Evolutionary conservation across 75 land plant genomes (phyloP), one percentile per base, ranked within the genome.

Genomic region (Pinus tabuliformis): DNA sequence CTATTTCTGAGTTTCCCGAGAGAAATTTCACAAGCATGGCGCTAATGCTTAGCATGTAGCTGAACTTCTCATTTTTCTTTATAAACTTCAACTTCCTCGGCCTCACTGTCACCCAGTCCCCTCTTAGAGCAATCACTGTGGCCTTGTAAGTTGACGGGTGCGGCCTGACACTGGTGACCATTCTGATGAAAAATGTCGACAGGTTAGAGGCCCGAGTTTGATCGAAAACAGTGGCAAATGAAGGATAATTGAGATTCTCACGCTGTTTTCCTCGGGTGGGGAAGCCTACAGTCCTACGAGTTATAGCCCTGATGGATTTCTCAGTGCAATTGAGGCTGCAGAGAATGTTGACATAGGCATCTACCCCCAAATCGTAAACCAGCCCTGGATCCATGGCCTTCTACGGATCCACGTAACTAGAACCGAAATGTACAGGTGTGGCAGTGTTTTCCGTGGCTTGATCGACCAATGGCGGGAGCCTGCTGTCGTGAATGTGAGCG

Each of bases 221-320:
- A 56, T 82, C 78, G 66, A 92, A 92, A 54, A 85, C 86, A 1
- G 77, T 87, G 2, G 93, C 36, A 21, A 91, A 73, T 7, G 93
- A 91, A 0, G 93, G 93, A 77, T 91, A 91, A 65, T 91, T 91
- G 72, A 91, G 78, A 54, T 89, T 85, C 63, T 89, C 87, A 20
- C 74, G 42, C 65, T 81, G 87, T 3, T 82, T 83, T 54, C 64
- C 59, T 36, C 70, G 72, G 1, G 81, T 85, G 4, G 78, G 65
- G 65, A 79, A 79, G 16, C 66, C 36, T 20, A 16, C 37, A 24
- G 39, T 58, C 56, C 12, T n/a, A 6, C 45, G 42, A 2, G 64
- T 74, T 5, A 78, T 54, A 45, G 5, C 59, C 77, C 45, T 36
- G 1, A 81, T 9, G 5, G 64, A 0, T n/a, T 75, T 49, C 14